Evolutionary conservation across 179 eudicot species (phyloP).

Genomic region (Drosera spatulata): DNA sequence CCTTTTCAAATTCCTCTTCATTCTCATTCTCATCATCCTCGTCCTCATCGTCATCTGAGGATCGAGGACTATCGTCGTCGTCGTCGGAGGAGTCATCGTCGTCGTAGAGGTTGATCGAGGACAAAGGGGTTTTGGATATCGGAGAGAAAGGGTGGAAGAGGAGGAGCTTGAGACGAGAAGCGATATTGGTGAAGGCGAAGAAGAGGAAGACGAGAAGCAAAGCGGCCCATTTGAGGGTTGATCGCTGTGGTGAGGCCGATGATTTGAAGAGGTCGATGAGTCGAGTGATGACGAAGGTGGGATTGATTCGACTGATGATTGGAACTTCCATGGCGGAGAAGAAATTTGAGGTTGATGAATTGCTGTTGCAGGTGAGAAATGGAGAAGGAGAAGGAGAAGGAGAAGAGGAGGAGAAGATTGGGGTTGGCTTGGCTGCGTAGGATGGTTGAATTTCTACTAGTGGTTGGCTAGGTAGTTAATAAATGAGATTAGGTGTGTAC

Average conservation of each 20-base stretch:
- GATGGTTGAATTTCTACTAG: no score
- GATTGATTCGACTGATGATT: no score
- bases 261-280: no score
- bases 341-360: no score
- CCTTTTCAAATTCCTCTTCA: slow-evolving; percentile 12
- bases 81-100: slow-evolving; percentile 15
- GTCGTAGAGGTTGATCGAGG: slow-evolving; percentile 14
- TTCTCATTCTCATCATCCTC: slow-evolving; percentile 3
- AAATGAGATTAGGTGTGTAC: no score
- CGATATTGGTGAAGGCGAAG: slow-evolving; percentile 33
- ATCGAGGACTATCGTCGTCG: background rate
- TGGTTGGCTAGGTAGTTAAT: no score
- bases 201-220: slow-evolving; percentile 36
- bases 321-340: no score
- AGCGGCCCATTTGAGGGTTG: slow-evolving; percentile 58
- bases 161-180: slow-evolving; percentile 26
- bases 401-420: no score
- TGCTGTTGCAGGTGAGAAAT: no score
- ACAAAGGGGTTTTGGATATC: slow-evolving; percentile 13
- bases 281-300: no score
- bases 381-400: no score
- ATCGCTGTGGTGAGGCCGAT: slow-evolving; percentile 4
- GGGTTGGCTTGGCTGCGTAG: no score
- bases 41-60: slow-evolving; percentile 11
- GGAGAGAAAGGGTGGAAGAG: slow-evolving; percentile 15